Percentiles rank a stretch among this genome's conserved stretches.
Conservation (phyloP, 2,329 filamentous ascomycete genomes). For the Colletotrichum filicis region DNA sequence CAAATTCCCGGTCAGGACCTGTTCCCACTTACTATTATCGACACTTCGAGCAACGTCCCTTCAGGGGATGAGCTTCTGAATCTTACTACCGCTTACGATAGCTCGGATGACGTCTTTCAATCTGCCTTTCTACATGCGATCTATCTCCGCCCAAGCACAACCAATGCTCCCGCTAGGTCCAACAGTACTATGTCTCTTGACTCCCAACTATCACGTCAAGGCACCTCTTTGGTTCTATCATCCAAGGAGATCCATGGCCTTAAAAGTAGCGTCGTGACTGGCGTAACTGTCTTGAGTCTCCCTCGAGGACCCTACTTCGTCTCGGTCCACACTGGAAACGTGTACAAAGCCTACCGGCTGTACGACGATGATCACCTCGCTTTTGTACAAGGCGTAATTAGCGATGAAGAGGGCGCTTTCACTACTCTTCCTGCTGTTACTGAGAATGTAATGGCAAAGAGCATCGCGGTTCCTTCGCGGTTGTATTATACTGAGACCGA, state of each 20-base stretch:
- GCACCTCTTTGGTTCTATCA: neutral
- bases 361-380: slow-evolving; percentile 29
- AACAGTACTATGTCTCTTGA: neutral
- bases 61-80: neutral
- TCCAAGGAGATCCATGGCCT: neutral
- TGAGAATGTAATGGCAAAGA: slow-evolving; percentile 15
- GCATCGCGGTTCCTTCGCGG: slow-evolving; percentile 58
- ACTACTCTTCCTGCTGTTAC: slow-evolving; percentile 5
- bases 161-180: neutral
- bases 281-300: neutral
- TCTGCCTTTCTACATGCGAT: slow-evolving; percentile 39
- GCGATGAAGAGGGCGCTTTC: slow-evolving; percentile 5
- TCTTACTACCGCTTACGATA: neutral
- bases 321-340: slow-evolving; percentile 1
- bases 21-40: slow-evolving; percentile 11
- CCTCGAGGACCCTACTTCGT: slow-evolving; percentile 34
- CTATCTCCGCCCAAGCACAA: slow-evolving; percentile 30
- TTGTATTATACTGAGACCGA: slow-evolving; percentile 54
- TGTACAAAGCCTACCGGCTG: slow-evolving; percentile 34
- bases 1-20: slow-evolving; percentile 13
- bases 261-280: neutral
- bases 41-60: neutral
- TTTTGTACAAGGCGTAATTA: slow-evolving; percentile 14
- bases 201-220: neutral
- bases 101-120: slow-evolving; percentile 42